Evolutionary conservation across 495 filamentous ascomycete genomes (phyloP), one percentile per base, ranked within the genome.

Genomic region (Lichina pygmaea): DNA sequence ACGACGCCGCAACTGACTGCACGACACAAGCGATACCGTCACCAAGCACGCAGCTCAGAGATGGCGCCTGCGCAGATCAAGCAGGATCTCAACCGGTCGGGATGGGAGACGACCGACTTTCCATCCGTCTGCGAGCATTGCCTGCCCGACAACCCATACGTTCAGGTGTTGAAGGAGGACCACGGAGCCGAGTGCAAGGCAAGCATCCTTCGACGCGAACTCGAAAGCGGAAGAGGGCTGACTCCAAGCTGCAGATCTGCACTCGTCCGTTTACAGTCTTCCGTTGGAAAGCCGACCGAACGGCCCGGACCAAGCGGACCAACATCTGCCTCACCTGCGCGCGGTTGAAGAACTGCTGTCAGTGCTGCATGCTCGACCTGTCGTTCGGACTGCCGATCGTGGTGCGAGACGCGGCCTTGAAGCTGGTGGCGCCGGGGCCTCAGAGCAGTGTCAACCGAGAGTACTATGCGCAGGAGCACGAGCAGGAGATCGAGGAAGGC

Each of bases 161-260:
- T 97, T 40, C 86, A 94, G 59, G 94, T 97, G 85, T 66, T 95
- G 42, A 97, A 97, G 58, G 81, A 93, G 56, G 86, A 95, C 57
- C 70, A 83, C 50, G 89, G 85, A 51, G 78, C 78, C 51, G 71
- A 72, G 60, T 68, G 68, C 60, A 66, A 71, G 55, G 63, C 65
- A 24, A 24, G 24, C 24, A 24, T 24, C 24, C 24, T 43, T 43
- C 42, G 12, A 45, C 15, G 17, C 7, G n/a, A 42, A 15, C 15
- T n/a, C 17, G 6, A 33, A 12, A 24, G 33, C 30, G 8, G 9
- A 7, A 38, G 31, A 38, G 47, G 11, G 46, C 6, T 6, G 38
- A 51, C 46, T 8, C 12, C 10, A 9, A 32, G 10, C 16, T 17
- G 9, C 77, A 82, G 62, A 67, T 81, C 52, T 97, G 89, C 60